Evolutionary conservation across 495 filamentous ascomycete genomes (phyloP), one percentile per base, ranked within the genome.

Genomic region (Trichoderma orchidacearum): DNA sequence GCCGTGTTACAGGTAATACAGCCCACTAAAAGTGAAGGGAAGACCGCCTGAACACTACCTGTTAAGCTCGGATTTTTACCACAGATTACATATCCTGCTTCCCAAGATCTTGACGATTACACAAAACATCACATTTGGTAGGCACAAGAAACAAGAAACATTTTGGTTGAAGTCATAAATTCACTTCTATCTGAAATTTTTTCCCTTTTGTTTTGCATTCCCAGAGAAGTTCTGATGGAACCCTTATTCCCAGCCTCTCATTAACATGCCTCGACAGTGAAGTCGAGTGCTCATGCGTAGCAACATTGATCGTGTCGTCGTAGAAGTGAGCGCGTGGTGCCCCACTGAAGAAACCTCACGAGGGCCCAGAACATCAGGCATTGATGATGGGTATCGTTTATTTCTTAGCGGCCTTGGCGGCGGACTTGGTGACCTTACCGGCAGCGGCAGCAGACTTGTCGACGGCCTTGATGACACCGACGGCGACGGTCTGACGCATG

Each of bases 401-500:
- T 68, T 78, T 78, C 75, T 78, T 78, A 70, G 56, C 61, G 60
- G 78, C 69, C 86, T 95, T 95, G 70, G 76, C 79, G 63, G 93
- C 90, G 64, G 79, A 80, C 79, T 90, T 90, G 70, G 80, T 81
- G 61, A 77, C 51, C 72, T 76, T 78, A 65, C 70, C 74, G 58
- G 60, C 29, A 59, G 65, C 66, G 57, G 60, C 57, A 56, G 53
- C 64, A 60, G 68, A 60, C 72, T 78, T 78, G 63, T 76, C 74
- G 56, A 80, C 78, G 32, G 71, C 71, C 78, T 85, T 85, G 79
- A 94, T 89, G 76, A 94, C 92, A 82, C 92, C 92, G 75, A 98
- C 93, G 61, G 92, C 93, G 60, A 96, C 92, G 72, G 92, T 96
- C 70, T 96, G 86, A 68, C 84, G 78, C 80, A 86, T 85, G 69